Conservation (phyloP, 2,329 filamentous ascomycete genomes). For the Aspergillus fructus region DNA sequence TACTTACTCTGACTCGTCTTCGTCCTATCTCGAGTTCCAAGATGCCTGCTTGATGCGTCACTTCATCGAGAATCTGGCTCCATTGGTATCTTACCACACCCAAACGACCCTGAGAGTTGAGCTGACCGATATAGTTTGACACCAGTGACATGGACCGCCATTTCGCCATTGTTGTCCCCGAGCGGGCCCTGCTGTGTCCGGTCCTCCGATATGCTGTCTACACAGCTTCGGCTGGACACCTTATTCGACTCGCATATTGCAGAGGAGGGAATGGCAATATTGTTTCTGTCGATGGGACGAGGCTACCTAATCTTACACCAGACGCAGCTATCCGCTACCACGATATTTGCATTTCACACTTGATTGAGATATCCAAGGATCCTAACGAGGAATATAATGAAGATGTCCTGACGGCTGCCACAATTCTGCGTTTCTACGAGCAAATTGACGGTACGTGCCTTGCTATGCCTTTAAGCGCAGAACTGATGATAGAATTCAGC, state of each 20-base stretch:
- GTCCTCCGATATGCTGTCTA: slow-evolving; percentile 6
- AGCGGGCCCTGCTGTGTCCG: slow-evolving; percentile 7
- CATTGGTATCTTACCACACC: not conserved
- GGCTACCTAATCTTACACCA: not conserved
- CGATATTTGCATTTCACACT: slow-evolving; percentile 13
- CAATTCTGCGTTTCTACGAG: slow-evolving; percentile 58
- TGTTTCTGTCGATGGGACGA: not conserved
- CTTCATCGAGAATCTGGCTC: slow-evolving; percentile 4
- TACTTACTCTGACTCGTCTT: slow-evolving; percentile 1
- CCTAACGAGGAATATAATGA: slow-evolving; percentile 47
- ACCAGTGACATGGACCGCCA: slow-evolving; percentile 9
- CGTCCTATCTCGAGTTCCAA: slow-evolving; percentile 1
- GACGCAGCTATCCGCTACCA: slow-evolving; percentile 8
- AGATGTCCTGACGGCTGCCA: slow-evolving; percentile 55
- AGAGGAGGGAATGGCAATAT: not conserved
- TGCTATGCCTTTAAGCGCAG: slow-evolving; percentile 45
- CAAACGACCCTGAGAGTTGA: not conserved
- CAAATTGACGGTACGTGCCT: slow-evolving; percentile 53
- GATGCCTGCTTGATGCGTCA: slow-evolving; percentile 9
- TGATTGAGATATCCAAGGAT: slow-evolving; percentile 31
- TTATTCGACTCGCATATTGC: not conserved
- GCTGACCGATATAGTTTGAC: slow-evolving; percentile 5
- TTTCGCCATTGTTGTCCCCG: slow-evolving; percentile 3
- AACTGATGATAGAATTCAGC: slow-evolving; percentile 3
- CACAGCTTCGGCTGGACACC: slow-evolving; percentile 9